These are phyloP conservation scores for Aspergillus ibericus DNA, from an alignment of 2,329 filamentous ascomycete genomes.

Conservation along the genomic window DNA sequence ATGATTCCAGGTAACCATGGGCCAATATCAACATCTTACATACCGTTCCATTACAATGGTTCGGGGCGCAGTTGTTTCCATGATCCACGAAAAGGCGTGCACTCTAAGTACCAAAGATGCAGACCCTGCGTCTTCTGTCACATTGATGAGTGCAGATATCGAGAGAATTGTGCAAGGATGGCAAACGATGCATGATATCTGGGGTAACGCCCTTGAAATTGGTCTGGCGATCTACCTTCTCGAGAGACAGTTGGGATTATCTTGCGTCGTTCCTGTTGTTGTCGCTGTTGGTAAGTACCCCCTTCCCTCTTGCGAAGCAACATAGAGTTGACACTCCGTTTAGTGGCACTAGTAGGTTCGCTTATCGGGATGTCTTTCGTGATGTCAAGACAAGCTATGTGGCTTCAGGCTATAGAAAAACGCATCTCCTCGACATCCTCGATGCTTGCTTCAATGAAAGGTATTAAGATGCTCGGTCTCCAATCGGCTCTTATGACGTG, in stretches of 20 bases:
- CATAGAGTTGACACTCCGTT: neutral
- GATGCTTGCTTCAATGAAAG: constrained; percentile 53
- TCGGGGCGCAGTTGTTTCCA: constrained; percentile 45
- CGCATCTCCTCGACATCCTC: constrained; percentile 51
- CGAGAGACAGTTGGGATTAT: constrained; percentile 43
- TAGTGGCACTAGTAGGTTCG: constrained; percentile 37
- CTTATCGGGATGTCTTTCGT: constrained; percentile 39
- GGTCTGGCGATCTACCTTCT: constrained; percentile 48
- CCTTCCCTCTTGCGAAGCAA: neutral
- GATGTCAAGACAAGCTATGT: constrained; percentile 44
- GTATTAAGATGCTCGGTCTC: constrained; percentile 53
- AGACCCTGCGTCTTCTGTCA: constrained; percentile 41
- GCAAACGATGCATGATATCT: constrained; percentile 47
- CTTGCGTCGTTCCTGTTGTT: constrained; percentile 47
- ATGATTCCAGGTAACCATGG: constrained; percentile 36
- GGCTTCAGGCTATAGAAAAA: constrained; percentile 53
- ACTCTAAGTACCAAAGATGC: constrained; percentile 33
- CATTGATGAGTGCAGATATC: constrained; percentile 49
- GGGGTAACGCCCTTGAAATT: constrained; percentile 48
- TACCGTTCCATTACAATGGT: constrained; percentile 47
- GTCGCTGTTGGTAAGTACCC: constrained; percentile 40
- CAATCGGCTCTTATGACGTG: constrained; percentile 41
- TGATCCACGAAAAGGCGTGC: constrained; percentile 52
- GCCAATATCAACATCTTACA: constrained; percentile 43
- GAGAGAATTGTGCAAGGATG: constrained; percentile 46